Evolutionary conservation across 495 filamentous ascomycete genomes (phyloP), one percentile per base, ranked within the genome.

Genomic region (Penicillium samsonianum): DNA sequence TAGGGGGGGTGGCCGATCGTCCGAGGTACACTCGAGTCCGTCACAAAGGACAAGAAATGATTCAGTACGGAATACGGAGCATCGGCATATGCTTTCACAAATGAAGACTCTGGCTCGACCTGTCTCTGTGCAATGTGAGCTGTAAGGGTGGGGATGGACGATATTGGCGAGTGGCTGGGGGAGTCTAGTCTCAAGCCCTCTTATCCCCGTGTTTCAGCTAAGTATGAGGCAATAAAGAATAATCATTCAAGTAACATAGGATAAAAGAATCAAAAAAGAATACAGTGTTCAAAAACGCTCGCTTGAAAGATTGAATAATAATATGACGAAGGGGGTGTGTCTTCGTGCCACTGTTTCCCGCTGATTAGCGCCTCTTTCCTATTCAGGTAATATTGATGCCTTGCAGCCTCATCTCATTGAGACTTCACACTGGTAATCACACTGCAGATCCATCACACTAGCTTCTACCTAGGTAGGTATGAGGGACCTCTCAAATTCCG

Each of bases 1-100:
- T 57, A 65, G 62, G 63, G 62, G 63, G 63, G 63, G 57, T 14
- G 10, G 54, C 43, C 35, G 62, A 62, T 57, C 60, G 49, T 40
- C 28, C 47, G 37, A 44, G 40, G 37, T 40, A 50, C 26, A 46
- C 45, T 35, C 55, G 41, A 61, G 54, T 54, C 55, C 26, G 46
- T 45, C 22, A 46, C 55, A 31, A 16, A 31, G n/a, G 12, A 23
- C 40, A 52, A 35, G 12, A 12, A 59, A 7, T 20, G 12, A 22
- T 40, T 37, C 55, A 19, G 11, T 35, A 16, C n/a, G 16, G 35
- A 38, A n/a, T 9, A 38, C 6, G 16, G n/a, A n/a, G n/a, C 16
- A 38, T 30, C 25, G 23, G 30, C 33, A 31, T 51, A 19, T 9
- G 28, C 30, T 31, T 54, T 43, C 14, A 23, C 16, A 9, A 12